Percentiles rank a stretch among this genome's conserved stretches.
These are phyloP conservation scores for Dendrobium nobile DNA, from an alignment of 106 monocot species.

Conservation along the genomic window DNA sequence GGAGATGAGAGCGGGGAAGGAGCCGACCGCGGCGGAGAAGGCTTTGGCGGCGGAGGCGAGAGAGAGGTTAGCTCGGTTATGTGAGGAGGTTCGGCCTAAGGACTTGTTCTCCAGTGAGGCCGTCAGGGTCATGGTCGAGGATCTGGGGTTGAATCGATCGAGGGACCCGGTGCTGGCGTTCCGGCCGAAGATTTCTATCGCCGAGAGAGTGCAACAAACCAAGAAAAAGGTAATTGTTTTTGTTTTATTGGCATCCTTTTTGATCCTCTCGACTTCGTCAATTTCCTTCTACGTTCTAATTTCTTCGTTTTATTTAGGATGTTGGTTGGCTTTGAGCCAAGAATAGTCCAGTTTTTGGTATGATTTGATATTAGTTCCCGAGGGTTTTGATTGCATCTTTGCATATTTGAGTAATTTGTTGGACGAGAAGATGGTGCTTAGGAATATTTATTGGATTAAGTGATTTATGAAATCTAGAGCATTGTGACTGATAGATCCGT, in stretches of 20 bases:
- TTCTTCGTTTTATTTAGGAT: background rate
- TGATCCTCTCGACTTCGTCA: background rate
- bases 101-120: conserved; percentile 79
- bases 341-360: conserved; percentile 1
- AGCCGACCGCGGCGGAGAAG: conserved; percentile 57
- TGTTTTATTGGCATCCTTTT: conserved; percentile 19
- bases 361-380: background rate
- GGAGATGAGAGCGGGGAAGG: conserved; percentile 66
- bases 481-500: background rate
- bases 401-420: background rate
- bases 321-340: background rate
- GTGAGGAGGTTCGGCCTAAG: conserved; percentile 52
- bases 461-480: background rate
- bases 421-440: background rate
- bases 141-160: conserved; percentile 66
- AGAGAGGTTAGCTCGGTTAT: conserved; percentile 40
- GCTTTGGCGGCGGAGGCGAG: conserved; percentile 68
- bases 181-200: conserved; percentile 38
- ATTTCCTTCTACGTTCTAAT: background rate
- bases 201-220: conserved; percentile 35
- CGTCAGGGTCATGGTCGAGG: conserved; percentile 73
- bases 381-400: background rate
- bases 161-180: conserved; percentile 44
- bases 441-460: background rate
- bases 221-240: conserved; percentile 21